Percentiles rank a stretch among this genome's conserved stretches.
phyloP scores from a whole-genome alignment of 2,329 filamentous ascomycete species.

The Orbilia brochopaga region DNA sequence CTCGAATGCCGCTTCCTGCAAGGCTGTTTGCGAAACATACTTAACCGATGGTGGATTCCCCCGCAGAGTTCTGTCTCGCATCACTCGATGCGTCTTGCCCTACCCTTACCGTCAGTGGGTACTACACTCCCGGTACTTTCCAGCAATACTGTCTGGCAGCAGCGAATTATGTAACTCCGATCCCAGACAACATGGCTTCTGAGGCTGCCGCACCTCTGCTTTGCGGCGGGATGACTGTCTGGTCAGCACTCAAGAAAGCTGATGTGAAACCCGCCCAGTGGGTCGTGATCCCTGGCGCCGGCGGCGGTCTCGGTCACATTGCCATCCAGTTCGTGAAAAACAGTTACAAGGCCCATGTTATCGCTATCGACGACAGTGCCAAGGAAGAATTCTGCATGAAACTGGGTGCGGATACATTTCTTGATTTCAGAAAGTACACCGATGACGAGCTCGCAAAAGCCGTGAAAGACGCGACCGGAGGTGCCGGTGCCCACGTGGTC shows the following conservation, averaged over 20 bases:
- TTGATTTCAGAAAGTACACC: conserved; percentile 53
- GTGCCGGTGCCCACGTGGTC: conserved; percentile 29
- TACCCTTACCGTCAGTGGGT: conserved; percentile 54
- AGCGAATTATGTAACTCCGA: conserved; percentile 57
- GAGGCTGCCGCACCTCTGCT: conserved; percentile 67
- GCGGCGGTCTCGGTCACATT: conserved; percentile 55
- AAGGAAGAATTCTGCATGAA: conserved; percentile 52
- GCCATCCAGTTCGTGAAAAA: conserved; percentile 54
- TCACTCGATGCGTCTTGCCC: conserved; percentile 53
- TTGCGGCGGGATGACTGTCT: conserved; percentile 67
- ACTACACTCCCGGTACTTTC: conserved; percentile 55
- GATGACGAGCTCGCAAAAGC: conserved; percentile 48
- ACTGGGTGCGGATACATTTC: conserved; percentile 54
- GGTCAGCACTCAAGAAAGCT: conserved; percentile 64
- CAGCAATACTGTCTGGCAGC: conserved; percentile 44
- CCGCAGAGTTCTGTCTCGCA: conserved; percentile 51
- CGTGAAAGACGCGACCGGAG: conserved; percentile 51
- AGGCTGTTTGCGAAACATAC: not conserved
- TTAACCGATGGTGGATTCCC: not conserved
- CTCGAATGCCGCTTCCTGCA: not conserved
- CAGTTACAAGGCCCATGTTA: conserved; percentile 53
- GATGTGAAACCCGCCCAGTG: conserved; percentile 56
- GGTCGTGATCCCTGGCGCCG: conserved; percentile 54
- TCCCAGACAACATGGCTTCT: conserved; percentile 65
- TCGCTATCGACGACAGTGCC: conserved; percentile 53